Evolutionary conservation across 2,329 filamentous ascomycete species (phyloP).

Genomic region (Pyricularia pennisetigena): DNA sequence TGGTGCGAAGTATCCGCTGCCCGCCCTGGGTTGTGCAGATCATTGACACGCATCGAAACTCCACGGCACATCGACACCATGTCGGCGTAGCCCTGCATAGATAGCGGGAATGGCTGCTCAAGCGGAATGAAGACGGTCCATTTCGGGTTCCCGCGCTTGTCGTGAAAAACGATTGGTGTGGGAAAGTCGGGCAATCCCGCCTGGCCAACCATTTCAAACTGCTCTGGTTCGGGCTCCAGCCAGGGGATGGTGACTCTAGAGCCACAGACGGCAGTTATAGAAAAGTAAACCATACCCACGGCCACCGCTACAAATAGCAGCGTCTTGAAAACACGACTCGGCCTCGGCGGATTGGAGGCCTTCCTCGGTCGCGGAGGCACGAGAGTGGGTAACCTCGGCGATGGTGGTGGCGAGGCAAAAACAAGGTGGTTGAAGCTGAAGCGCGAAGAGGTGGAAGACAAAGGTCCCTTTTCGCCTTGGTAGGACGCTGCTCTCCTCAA

Average conservation of each 20-base stretch:
- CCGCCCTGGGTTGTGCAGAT: constrained; percentile 32
- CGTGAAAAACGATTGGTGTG: constrained; percentile 60
- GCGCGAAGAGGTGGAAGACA: constrained; percentile 51
- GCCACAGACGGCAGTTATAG: background rate
- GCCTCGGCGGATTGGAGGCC: constrained; percentile 44
- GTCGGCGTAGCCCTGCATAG: constrained; percentile 54
- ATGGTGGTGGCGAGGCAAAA: constrained; percentile 53
- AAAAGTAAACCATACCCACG: background rate
- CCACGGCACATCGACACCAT: constrained; percentile 61
- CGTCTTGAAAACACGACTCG: constrained; percentile 44
- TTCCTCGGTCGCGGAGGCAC: constrained; percentile 53
- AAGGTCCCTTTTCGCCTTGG: constrained; percentile 38
- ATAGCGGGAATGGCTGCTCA: constrained; percentile 55
- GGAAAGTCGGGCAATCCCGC: constrained; percentile 60
- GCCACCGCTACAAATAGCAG: constrained; percentile 1
- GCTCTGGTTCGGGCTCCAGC: constrained; percentile 21
- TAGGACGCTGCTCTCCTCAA: constrained; percentile 48
- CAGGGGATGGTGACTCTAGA: background rate
- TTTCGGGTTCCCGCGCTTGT: constrained; percentile 51
- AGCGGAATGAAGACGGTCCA: constrained; percentile 79
- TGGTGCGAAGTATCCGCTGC: constrained; percentile 31
- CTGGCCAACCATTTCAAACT: constrained; percentile 59
- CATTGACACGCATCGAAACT: constrained; percentile 47
- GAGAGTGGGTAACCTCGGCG: constrained; percentile 59
- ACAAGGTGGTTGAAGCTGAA: constrained; percentile 60